Evolutionary conservation across 257 asterid genomes (phyloP), one percentile per base, ranked within the genome.

Genomic region (Fraxinus quadrangulata): DNA sequence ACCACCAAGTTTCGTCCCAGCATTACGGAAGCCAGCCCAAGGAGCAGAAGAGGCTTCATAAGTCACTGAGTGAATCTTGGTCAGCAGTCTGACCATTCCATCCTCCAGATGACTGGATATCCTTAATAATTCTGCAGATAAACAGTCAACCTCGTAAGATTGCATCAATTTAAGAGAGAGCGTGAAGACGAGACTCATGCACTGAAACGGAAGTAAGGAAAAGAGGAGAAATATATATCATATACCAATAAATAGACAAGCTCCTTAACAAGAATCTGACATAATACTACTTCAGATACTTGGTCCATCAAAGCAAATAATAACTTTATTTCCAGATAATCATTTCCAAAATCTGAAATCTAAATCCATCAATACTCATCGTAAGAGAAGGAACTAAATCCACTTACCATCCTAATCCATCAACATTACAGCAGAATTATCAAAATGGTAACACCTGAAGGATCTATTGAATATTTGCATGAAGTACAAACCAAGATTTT

Each of bases 41-140:
- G 77, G 72, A 76, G 37, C 34, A 54, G 59, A 78, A n/a, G 71
- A 3, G 31, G 80, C 75, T 75, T 9, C 59, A 42, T 5, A 67
- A 63, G 70, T 71, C 73, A 70, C 39, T 24, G 75, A 78, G 16
- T 6, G 73, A 45, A 75, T 70, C 67, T 68, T 73, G 66, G 39
- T 42, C 37, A 45, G 72, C 54, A 51, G 31, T 73, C 69, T n/a
- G 31, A 37, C 61, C 78, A 28, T 77, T 42, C 71, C 67, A 11
- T 68, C 47, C 65, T n/a, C 77, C 65, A 68, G 75, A 75, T 11
- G 63, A 21, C 3, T 40, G 16, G 49, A 74, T 69, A 78, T 74
- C 56, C 70, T 68, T 37, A 65, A 36, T 28, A 68, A 6, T 73
- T 47, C 73, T 73, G 82, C 73, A 56, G 78, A 31, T 40, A 45